Evolutionary conservation across 1,284 basidiomycete species (phyloP).

Genomic region (Marasmius oreades): DNA sequence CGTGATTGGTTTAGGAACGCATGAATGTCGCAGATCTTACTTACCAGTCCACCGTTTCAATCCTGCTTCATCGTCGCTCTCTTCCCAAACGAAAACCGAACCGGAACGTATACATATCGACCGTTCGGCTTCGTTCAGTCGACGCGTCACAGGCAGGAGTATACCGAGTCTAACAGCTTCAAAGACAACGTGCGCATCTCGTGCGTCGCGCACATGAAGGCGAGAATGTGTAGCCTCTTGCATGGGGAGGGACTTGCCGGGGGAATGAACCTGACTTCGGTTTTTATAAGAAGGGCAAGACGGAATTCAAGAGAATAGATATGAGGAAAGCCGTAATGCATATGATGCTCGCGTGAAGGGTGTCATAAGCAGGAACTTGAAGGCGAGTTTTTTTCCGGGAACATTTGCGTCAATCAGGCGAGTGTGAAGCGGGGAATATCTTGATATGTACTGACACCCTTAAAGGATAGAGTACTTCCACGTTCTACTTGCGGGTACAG

Average conservation of each 20-base stretch:
- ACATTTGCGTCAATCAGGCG: neutral
- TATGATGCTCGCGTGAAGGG: neutral
- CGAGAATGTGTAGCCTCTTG: constrained; percentile 18
- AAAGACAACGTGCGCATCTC: constrained; percentile 22
- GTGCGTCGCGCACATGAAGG: constrained; percentile 17
- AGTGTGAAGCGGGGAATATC: neutral
- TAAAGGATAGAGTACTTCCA: constrained; percentile 3
- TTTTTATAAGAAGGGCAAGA: neutral
- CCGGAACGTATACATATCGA: constrained; percentile 54
- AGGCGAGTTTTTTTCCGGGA: neutral
- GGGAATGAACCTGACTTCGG: neutral
- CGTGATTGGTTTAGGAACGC: neutral
- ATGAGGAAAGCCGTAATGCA: neutral
- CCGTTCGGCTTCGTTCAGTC: constrained; percentile 58
- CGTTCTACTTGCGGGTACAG: neutral
- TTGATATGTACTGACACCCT: neutral
- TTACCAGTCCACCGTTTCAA: constrained; percentile 54
- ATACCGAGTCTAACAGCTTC: constrained; percentile 58
- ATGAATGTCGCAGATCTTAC: neutral
- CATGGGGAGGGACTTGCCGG: constrained; percentile 4
- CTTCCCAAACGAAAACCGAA: constrained; percentile 64
- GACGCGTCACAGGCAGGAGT: constrained; percentile 44
- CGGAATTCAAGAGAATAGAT: neutral
- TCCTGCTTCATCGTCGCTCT: constrained; percentile 59
- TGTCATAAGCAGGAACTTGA: neutral